Evolutionary conservation across 192 early-diverging fungal species (phyloP).

Genomic region (Coemansia erecta): DNA sequence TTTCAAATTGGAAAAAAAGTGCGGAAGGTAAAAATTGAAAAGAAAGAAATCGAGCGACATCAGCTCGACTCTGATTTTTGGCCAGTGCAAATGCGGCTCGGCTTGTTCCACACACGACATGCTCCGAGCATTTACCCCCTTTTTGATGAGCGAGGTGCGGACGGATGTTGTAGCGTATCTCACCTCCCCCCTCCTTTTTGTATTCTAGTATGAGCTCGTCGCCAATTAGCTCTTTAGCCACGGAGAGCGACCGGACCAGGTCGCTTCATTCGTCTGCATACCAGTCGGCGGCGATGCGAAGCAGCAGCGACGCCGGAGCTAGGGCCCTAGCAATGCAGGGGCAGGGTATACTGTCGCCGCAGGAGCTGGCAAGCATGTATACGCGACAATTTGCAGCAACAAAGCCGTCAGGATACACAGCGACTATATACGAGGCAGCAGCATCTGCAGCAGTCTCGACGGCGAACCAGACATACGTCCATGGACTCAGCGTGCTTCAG

Average conservation of each 20-base stretch:
- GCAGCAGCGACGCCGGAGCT: not conserved
- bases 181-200: not conserved
- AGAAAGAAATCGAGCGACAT: conserved; percentile 4
- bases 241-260: conserved; percentile 15
- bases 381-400: conserved; percentile 47
- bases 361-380: conserved; percentile 50
- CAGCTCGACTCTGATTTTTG: not conserved
- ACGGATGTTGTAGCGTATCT: not conserved
- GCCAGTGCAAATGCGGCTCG: too few relatives aligned
- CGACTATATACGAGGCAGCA: conserved; percentile 43
- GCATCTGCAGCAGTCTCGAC: conserved; percentile 26
- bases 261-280: conserved; percentile 44
- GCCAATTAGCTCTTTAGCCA: conserved; percentile 3
- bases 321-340: conserved; percentile 3
- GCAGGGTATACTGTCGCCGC: conserved; percentile 21
- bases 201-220: conserved; percentile 7
- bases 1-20: not conserved
- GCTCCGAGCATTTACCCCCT: not conserved
- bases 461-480: conserved; percentile 29
- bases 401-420: conserved; percentile 11
- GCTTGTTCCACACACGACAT: too few relatives aligned
- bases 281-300: conserved; percentile 16
- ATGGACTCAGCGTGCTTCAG: conserved; percentile 44
- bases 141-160: too few relatives aligned
- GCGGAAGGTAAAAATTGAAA: not conserved